Evolutionary conservation across 352 stramenopile species (phyloP), one percentile per base, ranked within the genome.

Genomic region (Phytophthora megakarya): DNA sequence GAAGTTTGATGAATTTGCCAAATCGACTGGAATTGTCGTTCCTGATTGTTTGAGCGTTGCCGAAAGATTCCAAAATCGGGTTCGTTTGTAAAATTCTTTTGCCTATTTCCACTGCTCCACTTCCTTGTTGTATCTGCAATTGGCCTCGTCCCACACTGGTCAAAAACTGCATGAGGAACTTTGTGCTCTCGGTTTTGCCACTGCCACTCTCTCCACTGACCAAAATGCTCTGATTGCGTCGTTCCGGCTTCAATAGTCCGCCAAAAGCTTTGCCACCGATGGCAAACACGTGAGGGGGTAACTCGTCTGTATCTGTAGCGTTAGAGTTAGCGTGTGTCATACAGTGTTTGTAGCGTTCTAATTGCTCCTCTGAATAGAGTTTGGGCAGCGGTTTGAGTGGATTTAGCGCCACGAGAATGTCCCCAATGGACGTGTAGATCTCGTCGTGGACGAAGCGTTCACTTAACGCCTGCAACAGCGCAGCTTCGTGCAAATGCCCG

Each of bases 21-120:
- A 98, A 98, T 42, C 95, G 86, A 76, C 78, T 95, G 13, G 78
- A 97, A 74, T 99, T 99, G 74, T 99, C 96, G 70, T 99, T 99
- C 32, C 96, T 78, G 28, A 98, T 93, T 3, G 97, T 99, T 59
- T 96, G 88, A 1, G 97, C 97, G 65, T 99, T 99, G 33, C 97
- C 97, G 75, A 99, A 99, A 23, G 89, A 96, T 75, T 99, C 97
- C 16, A 99, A 74, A 61, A 99, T 98, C 25, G 97, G 97, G 62
- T 99, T 99, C 9, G 92, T 98, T 77, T 98, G 95, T 23, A 98
- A 65, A 22, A 98, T 97, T 44, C 94, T 84, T 22, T 79, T 77
- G 12, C 86, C 85, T 50, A 96, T 93, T 64, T 93, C 81, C 21
- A 88, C 75, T 13, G 85, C 84, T 23, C 78, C 81, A 28, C 62